Evolutionary conservation across 192 early-diverging fungal species (phyloP).

Genomic region (Cladochytrium replicatum): DNA sequence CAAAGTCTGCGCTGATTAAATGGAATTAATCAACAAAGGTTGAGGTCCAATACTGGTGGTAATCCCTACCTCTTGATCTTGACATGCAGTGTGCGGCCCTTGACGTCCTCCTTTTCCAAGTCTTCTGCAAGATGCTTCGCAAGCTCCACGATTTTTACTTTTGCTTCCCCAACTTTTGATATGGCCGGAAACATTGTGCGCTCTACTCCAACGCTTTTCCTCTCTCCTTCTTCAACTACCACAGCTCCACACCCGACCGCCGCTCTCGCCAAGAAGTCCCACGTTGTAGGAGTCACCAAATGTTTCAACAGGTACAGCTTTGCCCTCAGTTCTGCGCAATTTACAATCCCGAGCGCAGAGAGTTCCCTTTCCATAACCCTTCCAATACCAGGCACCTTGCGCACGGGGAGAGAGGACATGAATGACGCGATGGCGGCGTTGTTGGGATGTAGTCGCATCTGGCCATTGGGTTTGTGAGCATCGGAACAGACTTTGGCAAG

Average conservation of each 20-base stretch:
- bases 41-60: no score
- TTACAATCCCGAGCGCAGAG: slow-evolving; percentile 39
- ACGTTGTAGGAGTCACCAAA: slow-evolving; percentile 31
- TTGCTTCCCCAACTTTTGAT: slow-evolving; percentile 17
- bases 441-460: slow-evolving; percentile 36
- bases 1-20: no score
- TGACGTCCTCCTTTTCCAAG: slow-evolving; percentile 19
- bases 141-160: slow-evolving; percentile 34
- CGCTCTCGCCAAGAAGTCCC: slow-evolving; percentile 32
- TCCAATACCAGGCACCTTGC: slow-evolving; percentile 51
- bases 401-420: slow-evolving; percentile 30
- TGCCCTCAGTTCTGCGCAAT: slow-evolving; percentile 34
- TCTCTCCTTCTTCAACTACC: slow-evolving; percentile 14
- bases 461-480: slow-evolving; percentile 65
- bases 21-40: no score
- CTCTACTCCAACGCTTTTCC: slow-evolving; percentile 44
- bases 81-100: no score
- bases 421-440: slow-evolving; percentile 33
- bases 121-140: slow-evolving; percentile 29
- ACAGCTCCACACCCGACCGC: slow-evolving; percentile 40
- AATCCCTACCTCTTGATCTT: no score
- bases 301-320: slow-evolving; percentile 33
- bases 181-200: slow-evolving; percentile 40
- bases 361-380: slow-evolving; percentile 45
- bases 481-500: slow-evolving; percentile 21